Evolutionary conservation across 306 rosid genomes (phyloP).

Genomic region (Vicia faba): DNA sequence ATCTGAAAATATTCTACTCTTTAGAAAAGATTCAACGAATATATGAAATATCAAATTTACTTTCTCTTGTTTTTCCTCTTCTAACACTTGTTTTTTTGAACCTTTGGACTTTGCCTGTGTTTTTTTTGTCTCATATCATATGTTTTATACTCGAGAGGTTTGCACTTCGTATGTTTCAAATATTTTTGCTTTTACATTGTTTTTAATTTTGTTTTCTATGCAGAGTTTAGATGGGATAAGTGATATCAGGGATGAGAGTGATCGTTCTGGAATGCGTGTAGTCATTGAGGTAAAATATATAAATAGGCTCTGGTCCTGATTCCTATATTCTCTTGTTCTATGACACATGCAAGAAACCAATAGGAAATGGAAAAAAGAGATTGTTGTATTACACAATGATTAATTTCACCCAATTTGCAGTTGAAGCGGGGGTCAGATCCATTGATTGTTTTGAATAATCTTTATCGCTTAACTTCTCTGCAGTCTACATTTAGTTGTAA

Average conservation of each 20-base stretch:
- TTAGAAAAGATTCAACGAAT: neutral
- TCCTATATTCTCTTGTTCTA: constrained; percentile 16
- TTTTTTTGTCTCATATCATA: constrained; percentile 3
- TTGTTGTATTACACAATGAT: constrained; percentile 18
- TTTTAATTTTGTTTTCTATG: neutral
- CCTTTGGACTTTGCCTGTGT: neutral
- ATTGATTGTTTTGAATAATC: constrained; percentile 80
- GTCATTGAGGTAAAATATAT: constrained; percentile 75
- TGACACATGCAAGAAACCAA: neutral
- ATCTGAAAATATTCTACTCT: neutral
- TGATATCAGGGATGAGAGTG: constrained; percentile 97
- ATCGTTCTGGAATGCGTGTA: constrained; percentile 95
- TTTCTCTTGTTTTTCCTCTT: neutral
- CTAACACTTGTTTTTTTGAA: neutral
- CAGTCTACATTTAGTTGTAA: constrained; percentile 92
- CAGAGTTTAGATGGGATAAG: constrained; percentile 90
- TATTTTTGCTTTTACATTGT: neutral
- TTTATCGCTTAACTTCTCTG: constrained; percentile 82
- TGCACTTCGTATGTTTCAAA: neutral
- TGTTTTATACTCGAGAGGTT: neutral
- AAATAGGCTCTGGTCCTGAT: constrained; percentile 6
- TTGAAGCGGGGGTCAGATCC: constrained; percentile 91
- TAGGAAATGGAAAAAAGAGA: neutral
- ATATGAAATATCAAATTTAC: neutral
- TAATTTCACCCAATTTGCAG: constrained; percentile 51